Conservation (phyloP, 805 yeast species). For the Cyberlindnera maclurae region DNA sequence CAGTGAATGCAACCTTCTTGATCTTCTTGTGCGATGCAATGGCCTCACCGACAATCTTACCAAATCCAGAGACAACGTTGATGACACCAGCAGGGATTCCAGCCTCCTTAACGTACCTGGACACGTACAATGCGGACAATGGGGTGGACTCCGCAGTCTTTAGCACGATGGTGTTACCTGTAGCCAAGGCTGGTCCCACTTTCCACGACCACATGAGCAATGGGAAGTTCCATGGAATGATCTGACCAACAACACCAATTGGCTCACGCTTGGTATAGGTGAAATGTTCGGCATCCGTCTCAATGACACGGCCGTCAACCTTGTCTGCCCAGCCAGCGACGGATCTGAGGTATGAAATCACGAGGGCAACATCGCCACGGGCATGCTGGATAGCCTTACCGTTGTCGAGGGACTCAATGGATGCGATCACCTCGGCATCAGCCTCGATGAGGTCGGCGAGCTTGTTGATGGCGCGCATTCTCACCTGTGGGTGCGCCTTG, state of each 20-base stretch:
- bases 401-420: constrained; percentile 80
- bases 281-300: constrained; percentile 69
- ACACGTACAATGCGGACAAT: constrained; percentile 73
- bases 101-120: constrained; percentile 64
- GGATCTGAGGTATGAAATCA: constrained; percentile 65
- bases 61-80: constrained; percentile 82
- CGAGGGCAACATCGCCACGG: constrained; percentile 66
- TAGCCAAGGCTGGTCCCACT: constrained; percentile 85
- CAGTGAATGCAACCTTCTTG: constrained; percentile 91
- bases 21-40: constrained; percentile 72
- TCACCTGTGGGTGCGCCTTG: constrained; percentile 54
- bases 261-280: constrained; percentile 84
- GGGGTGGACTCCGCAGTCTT: constrained; percentile 94
- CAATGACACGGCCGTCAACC: constrained; percentile 65
- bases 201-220: constrained; percentile 92
- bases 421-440: constrained; percentile 63
- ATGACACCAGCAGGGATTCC: constrained; percentile 91
- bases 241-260: constrained; percentile 91
- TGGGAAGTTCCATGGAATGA: constrained; percentile 98
- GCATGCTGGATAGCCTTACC: constrained; percentile 77
- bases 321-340: constrained; percentile 93
- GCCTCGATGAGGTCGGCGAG: constrained; percentile 75
- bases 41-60: constrained; percentile 77
- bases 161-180: constrained; percentile 83
- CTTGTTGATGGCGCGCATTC: constrained; percentile 57